phyloP scores from a whole-genome alignment of 2,329 filamentous ascomycete genomes.

The Hypoxylon sp. region DNA sequence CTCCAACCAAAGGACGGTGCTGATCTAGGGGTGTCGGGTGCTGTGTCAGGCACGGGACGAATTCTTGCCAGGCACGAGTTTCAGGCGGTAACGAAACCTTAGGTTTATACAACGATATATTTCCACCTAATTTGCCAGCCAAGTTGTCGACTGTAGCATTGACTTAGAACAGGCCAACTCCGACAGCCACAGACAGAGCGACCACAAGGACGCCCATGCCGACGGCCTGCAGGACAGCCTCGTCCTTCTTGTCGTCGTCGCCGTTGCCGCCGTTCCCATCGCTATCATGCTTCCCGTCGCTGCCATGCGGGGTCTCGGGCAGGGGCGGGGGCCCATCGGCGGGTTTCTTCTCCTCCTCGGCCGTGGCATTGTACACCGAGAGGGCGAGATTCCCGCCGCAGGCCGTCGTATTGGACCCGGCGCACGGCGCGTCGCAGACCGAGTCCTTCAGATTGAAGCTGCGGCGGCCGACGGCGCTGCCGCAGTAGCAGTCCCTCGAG shows the following conservation, averaged over 20 bases:
- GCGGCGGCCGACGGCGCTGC: slow-evolving; percentile 60
- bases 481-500: slow-evolving; percentile 70
- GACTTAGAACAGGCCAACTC: slow-evolving; percentile 15
- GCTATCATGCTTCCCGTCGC: no score
- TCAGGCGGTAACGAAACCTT: not conserved
- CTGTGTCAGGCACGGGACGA: not conserved
- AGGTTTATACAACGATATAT: not conserved
- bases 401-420: slow-evolving; percentile 62
- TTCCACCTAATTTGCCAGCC: slow-evolving; percentile 1
- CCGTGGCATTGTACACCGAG: slow-evolving; percentile 55
- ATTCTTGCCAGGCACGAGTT: not conserved
- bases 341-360: not conserved
- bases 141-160: not conserved
- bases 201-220: slow-evolving; percentile 23
- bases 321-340: not conserved
- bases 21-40: not conserved
- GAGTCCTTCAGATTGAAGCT: slow-evolving; percentile 60
- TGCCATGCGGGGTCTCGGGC: no score
- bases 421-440: slow-evolving; percentile 64
- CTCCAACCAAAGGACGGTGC: not conserved
- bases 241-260: not conserved
- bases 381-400: slow-evolving; percentile 67
- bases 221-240: slow-evolving; percentile 15
- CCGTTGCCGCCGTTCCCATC: not conserved
- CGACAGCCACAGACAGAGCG: slow-evolving; percentile 22